Base-by-base conservation (phyloP, 2,329 filamentous ascomycete species). In the Colletotrichum tropicicola region DNA sequence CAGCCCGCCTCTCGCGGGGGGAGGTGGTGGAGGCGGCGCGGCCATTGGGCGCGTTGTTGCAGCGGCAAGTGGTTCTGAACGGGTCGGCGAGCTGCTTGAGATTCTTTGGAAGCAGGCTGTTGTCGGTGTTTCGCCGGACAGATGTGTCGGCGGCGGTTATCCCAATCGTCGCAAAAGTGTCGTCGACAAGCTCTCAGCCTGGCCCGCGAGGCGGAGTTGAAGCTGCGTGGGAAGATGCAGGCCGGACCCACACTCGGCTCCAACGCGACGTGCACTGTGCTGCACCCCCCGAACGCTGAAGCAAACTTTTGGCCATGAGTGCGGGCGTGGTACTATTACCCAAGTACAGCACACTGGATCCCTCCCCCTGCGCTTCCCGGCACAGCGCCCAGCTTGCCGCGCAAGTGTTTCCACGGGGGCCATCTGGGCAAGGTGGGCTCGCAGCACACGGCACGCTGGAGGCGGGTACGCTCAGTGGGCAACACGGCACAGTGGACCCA, bases 1-100 rank as follows among this genome's bases (percentile, higher is more conserved):
- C 69, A 93, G 82, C 61, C 85, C 84, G 61, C 82, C 79, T 60
- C 81, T 78, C 48, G 77, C 74, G 12, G 78, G 77, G 45, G 80
- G 81, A 41, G 80, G 77, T 21, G 81, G 73, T 32, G 78, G 78
- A 15, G 74, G 73, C 15, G 75, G 71, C 64, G 71, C 73, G 65
- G 76, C 70, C 72, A 74, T 77, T 52, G 47, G 25, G 59, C 19
- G 32, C n/a, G 59, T 2, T 7, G 21, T 28, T 8, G 19, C 3
- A 6, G 10, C 5, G 45, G 30, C 3, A 4, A 6, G 27, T n/a
- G 19, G 28, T 52, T 6, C 15, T 30, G 15, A 19, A 30, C 9
- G 17, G 25, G 4, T 23, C 17, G 3, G 7, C 5, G 4, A 15
- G n/a, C 6, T 54, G 39, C 9, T 27, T 4, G n/a, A 2, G 8